Evolutionary conservation across 2,329 filamentous ascomycete species (phyloP), one percentile per base, ranked within the genome.

Genomic region (Ceratocystis diversiconidia): DNA sequence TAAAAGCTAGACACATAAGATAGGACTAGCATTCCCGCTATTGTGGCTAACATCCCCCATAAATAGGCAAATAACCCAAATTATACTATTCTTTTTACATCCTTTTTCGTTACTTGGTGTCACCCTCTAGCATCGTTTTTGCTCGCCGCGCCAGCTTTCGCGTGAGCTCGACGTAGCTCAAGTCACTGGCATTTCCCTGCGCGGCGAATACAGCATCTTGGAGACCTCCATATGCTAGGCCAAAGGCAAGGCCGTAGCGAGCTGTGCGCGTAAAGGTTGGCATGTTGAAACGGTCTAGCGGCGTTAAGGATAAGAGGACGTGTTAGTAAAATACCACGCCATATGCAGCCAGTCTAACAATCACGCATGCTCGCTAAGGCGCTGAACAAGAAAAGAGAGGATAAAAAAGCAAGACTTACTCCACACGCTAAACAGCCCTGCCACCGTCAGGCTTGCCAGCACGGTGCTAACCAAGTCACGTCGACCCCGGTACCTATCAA

Each of bases 371-470:
- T 36, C 32, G 3, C 32, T 3, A 41, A 41, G 10, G 36, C 10
- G 36, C 36, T 1, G 36, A 48, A 48, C 46, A 48, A 17, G 2
- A 19, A 48, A n/a, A 48, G 19, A 3, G 19, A 48, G 7, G 19
- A 48, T 22, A 19, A 19, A n/a, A 66, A 55, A 60, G 17, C 17
- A 55, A 57, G 61, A 79, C 86, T 73, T 80, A 92, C 90, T 89
- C 83, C 89, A 88, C 67, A 91, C 77, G 73, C 91, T 95, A 79
- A 96, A 96, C 7, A 85, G 80, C 1, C 92, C 92, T 0, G 92
- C 90, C 44, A 94, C 87, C 0, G 88, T 88, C 73, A 96, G 78
- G 60, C 89, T 92, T 30, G 94, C 91, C 66, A 92, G 80, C 5
- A 90, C 84, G 0, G 89, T 95, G 69, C 88, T 92, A 71, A 90